A percentile compares a stretch with the other conserved stretches of the same genome.
Evolutionary conservation across 2,329 filamentous ascomycete genomes (phyloP).

Genomic region (Ascomycota sp.): DNA sequence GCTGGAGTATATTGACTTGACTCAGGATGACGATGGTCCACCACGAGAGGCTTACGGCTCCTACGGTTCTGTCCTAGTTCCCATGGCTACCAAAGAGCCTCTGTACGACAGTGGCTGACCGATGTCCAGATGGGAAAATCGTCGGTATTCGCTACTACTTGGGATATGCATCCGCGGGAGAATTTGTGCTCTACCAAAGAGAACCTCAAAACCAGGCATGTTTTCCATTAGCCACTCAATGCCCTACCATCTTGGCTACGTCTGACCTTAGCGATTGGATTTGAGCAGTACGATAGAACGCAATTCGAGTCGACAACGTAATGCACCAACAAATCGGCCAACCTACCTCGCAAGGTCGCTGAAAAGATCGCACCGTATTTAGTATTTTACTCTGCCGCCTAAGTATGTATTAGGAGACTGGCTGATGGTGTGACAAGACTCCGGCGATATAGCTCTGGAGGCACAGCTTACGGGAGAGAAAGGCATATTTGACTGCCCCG

Average conservation of each 20-base stretch:
- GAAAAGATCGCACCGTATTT: constrained; percentile 56
- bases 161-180: constrained; percentile 39
- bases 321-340: constrained; percentile 60
- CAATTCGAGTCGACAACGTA: constrained; percentile 62
- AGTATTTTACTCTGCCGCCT: constrained; percentile 16
- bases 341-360: constrained; percentile 47
- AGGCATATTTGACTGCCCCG: constrained; percentile 48
- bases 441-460: constrained; percentile 41
- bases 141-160: constrained; percentile 38
- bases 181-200: constrained; percentile 40
- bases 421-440: constrained; percentile 22
- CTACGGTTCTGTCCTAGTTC: constrained; percentile 11
- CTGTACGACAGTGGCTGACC: background rate
- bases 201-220: constrained; percentile 42
- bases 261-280: constrained; percentile 1
- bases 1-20: constrained; percentile 20
- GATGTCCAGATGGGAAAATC: constrained; percentile 21
- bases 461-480: constrained; percentile 48
- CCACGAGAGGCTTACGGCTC: constrained; percentile 25
- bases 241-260: too few species aligned
- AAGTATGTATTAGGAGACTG: background rate
- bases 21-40: constrained; percentile 21
- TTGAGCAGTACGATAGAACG: constrained; percentile 41
- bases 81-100: too few species aligned
- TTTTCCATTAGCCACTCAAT: background rate